Percentiles rank a stretch among this genome's conserved stretches.
These are phyloP conservation scores for Biscutella auriculata DNA, from an alignment of 441 rosid genomes.

Conservation along the genomic window DNA sequence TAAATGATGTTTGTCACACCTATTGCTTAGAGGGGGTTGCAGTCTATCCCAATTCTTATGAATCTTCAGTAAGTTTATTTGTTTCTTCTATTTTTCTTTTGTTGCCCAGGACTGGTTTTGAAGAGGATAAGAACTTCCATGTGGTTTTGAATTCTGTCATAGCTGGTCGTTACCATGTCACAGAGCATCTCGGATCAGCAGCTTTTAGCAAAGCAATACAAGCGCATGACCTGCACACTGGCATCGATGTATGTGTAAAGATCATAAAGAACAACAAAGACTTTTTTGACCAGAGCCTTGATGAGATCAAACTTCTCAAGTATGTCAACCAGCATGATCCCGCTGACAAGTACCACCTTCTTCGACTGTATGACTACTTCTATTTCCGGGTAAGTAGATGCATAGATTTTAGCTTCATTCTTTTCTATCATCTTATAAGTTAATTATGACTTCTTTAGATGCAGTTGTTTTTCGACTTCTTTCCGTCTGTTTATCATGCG, in stretches of 20 bases:
- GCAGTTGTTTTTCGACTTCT: too few relatives aligned
- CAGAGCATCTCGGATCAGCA: slow-evolving; percentile 96
- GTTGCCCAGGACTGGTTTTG: slow-evolving; percentile 87
- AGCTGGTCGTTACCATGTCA: slow-evolving; percentile 95
- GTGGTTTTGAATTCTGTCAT: slow-evolving; percentile 86
- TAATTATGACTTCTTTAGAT: too few relatives aligned
- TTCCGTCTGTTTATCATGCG: too few relatives aligned
- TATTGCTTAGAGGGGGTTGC: too few relatives aligned
- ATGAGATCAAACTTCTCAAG: slow-evolving; percentile 93
- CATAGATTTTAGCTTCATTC: too few relatives aligned
- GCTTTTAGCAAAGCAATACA: slow-evolving; percentile 98
- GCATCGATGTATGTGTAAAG: slow-evolving; percentile 94
- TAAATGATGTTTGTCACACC: too few relatives aligned
- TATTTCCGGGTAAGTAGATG: slow-evolving; percentile 90
- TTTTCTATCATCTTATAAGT: too few relatives aligned
- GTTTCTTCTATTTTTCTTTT: slow-evolving; percentile 3
- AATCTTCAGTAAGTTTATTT: too few relatives aligned
- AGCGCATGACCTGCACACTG: slow-evolving; percentile 94
- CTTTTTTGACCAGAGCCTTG: slow-evolving; percentile 97
- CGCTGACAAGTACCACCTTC: slow-evolving; percentile 83
- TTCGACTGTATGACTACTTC: slow-evolving; percentile 90
- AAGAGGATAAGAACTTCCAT: slow-evolving; percentile 96
- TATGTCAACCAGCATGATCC: slow-evolving; percentile 96
- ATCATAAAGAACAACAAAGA: slow-evolving; percentile 96
- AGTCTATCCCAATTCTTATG: too few relatives aligned